Conservation (phyloP, 352 stramenopile genomes). For the Phytopythium litorale region DNA sequence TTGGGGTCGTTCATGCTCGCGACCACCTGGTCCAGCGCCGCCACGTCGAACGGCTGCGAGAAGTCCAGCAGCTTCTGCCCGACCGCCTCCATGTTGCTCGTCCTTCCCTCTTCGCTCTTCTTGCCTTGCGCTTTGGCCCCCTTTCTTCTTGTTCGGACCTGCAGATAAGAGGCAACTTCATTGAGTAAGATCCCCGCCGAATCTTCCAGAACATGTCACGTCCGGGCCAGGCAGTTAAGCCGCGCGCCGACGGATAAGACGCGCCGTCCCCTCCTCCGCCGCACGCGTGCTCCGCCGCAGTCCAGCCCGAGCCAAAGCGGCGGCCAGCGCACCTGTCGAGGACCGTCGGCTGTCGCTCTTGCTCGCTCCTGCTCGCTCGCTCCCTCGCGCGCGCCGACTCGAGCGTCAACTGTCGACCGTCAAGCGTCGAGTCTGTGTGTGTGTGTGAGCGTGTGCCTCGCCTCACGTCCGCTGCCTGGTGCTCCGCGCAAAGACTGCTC, state of each 20-base stretch:
- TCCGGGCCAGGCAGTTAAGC: neutral
- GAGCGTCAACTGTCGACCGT: too few relatives aligned
- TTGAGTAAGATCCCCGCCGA: neutral
- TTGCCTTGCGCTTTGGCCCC: neutral
- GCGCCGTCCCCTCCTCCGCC: too few relatives aligned
- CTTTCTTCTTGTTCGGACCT: conserved; percentile 1
- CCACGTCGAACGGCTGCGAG: conserved; percentile 94
- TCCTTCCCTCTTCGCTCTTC: neutral
- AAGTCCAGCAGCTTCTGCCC: conserved; percentile 93
- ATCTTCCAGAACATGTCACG: conserved; percentile 4
- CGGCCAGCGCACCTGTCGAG: too few relatives aligned
- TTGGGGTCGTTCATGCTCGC: conserved; percentile 94
- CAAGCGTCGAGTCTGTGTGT: neutral
- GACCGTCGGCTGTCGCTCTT: neutral
- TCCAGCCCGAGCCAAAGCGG: too few relatives aligned
- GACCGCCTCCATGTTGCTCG: conserved; percentile 76
- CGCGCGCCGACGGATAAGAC: neutral
- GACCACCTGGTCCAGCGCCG: conserved; percentile 96
- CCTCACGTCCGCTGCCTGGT: neutral
- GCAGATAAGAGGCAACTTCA: neutral
- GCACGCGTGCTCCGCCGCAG: too few relatives aligned
- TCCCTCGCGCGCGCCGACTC: neutral
- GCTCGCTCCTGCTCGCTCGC: neutral
- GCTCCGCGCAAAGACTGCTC: neutral
- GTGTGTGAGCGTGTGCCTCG: too few relatives aligned